These are phyloP conservation scores for Ambispora gerdemannii DNA, from an alignment of 192 early-diverging fungal genomes.

Conservation along the genomic window DNA sequence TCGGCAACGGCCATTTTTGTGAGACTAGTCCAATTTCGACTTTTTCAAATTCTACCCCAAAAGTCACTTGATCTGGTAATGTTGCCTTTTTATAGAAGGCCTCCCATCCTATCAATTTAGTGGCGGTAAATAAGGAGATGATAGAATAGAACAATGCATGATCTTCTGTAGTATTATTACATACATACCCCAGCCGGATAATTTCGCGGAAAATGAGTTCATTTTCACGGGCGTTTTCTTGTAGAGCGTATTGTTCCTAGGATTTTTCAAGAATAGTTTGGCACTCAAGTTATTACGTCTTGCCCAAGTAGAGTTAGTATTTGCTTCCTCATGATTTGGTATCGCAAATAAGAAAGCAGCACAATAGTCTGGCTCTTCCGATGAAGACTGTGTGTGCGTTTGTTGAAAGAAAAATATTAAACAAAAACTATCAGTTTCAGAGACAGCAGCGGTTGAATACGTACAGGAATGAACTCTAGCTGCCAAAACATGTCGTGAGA, in stretches of 20 bases:
- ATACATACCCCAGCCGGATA: constrained; percentile 26
- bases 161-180: background rate
- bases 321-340: constrained; percentile 21
- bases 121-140: background rate
- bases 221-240: constrained; percentile 21
- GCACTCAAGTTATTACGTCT: constrained; percentile 3
- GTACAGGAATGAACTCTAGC: constrained; percentile 28
- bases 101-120: constrained; percentile 6
- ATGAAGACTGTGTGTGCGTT: constrained; percentile 3
- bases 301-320: background rate
- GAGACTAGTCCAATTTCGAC: constrained; percentile 15
- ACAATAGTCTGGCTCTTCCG: constrained; percentile 21
- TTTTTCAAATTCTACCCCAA: constrained; percentile 25
- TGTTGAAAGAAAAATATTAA: no score
- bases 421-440: no score
- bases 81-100: constrained; percentile 20
- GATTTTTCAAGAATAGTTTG: constrained; percentile 22
- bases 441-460: background rate
- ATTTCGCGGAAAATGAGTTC: constrained; percentile 22
- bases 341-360: constrained; percentile 24
- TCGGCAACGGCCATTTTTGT: constrained; percentile 18
- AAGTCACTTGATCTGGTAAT: constrained; percentile 20
- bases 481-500: constrained; percentile 28
- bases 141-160: background rate
- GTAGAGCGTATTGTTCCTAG: background rate